Base-by-base conservation (phyloP, 257 asterid genomes). In the Jacaranda mimosifolia region DNA sequence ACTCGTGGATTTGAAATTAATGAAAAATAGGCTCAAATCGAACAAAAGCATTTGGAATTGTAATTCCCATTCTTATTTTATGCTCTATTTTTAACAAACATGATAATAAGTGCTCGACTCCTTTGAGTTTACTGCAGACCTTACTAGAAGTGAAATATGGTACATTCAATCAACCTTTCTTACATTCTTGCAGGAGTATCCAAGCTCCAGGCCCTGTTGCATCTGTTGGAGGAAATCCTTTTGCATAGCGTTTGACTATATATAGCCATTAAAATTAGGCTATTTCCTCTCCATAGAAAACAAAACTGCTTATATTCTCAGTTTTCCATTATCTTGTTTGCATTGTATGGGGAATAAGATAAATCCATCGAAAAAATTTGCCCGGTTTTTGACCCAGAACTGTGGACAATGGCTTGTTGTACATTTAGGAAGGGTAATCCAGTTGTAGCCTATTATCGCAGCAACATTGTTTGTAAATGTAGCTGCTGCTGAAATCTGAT, bases 171-270 rank as follows among this genome's bases (percentile, higher is more conserved):
- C 1, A 18, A 18, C 56, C 26, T 17, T 12, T 63, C 13, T 74
- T 26, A 35, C 38, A 21, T 77, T 76, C 72, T 67, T 77, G 80
- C 82, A 82, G 85, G 70, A 68, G 48, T 5, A 38, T 70, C 7
- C 56, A 75, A 49, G 63, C 64, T 62, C 82, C 59, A 77, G 66
- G 80, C 60, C 74, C 80, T 7, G 69, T 78, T 74, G 78, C 86
- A 63, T 74, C 81, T 46, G 39, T 65, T 35, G 86, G 86, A 49
- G 86, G 83, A 70, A 79, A 82, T 70, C 86, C 86, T 64, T 82
- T 82, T 46, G 85, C 83, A 35, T 82, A 82, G 75, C 10, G 3
- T 57, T 64, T 13, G 65, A 63, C 62, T 26, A 63, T 14, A 13
- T 7, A 9, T 26, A 2, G 32, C 32, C 32, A 26, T 26, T 48